Base-by-base conservation (phyloP, 306 rosid species). In the Phaseolus lunatus region DNA sequence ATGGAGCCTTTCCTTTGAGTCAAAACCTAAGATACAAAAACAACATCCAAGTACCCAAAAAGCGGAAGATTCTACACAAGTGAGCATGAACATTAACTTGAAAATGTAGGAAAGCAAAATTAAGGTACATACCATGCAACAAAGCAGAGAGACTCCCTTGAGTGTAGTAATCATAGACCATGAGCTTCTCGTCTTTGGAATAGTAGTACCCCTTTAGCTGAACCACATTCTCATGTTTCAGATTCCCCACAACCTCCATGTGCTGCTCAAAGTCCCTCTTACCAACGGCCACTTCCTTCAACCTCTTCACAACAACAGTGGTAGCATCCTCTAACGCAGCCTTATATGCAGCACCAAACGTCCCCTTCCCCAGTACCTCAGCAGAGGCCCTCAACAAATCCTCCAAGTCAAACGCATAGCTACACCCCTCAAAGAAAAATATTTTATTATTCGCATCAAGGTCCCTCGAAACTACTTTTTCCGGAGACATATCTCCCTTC, bases 301-400 rank as follows among this genome's bases (percentile, higher is more conserved):
- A 76, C 83, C 98, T 86, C 86, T 93, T 93, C 58, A 93, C 97
- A 31, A 91, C 98, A 54, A 93, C 97, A 0, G 87, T 70, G 57
- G 92, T 82, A 31, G 89, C 92, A 62, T 93, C 98, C 87, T 93
- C 98, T 14, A 93, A 77, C 26, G 86, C 80, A 0, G 97, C 98
- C 82, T 84, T 93, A 50, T 93, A 93, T 0, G 98, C 93, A 19
- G 90, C 89, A 29, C 98, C 98, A 84, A 90, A 93, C 10, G 96
- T 90, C 67, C 98, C 97, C 86, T 93, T 93, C 6, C 97, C 98
- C 22, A 93, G 78, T 11, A 93, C 93, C 88, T 93, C 98, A 54
- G 97, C 98, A 43, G 98, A 93, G 71, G 98, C 98, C 83, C 96
- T 88, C 78, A 93, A 69, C 62, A 93, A 84, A 86, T 93, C 98